Conservation (phyloP, 2,329 filamentous ascomycete species). For the Parafenestella ontariensis region DNA sequence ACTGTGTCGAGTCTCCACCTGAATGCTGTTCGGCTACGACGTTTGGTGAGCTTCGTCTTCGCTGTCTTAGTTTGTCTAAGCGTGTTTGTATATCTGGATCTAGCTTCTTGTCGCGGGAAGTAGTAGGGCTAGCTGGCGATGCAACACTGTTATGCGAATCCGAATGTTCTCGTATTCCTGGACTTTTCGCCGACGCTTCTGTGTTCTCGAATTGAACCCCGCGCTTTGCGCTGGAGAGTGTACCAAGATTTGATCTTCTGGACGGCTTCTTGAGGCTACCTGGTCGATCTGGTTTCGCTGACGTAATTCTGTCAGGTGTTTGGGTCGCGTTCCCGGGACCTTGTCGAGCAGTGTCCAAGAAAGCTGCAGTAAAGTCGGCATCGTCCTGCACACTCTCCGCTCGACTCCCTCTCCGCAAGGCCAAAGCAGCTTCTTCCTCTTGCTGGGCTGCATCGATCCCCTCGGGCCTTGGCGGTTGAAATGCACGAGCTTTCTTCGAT, state of each 20-base stretch:
- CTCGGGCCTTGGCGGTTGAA: constrained; percentile 12
- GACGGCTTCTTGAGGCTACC: constrained; percentile 19
- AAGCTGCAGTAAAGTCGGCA: constrained; percentile 12
- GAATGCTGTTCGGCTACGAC: not conserved
- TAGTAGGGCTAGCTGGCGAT: not conserved
- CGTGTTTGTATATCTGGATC: constrained; percentile 2
- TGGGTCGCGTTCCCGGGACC: not conserved
- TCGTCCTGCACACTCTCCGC: not conserved
- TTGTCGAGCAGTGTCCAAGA: constrained; percentile 7
- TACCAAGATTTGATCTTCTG: not conserved
- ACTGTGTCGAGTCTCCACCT: not conserved
- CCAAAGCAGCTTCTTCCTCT: not conserved
- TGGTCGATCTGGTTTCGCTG: constrained; percentile 5
- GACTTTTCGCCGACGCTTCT: not conserved
- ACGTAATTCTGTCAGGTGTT: not conserved
- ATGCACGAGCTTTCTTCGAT: constrained; percentile 9
- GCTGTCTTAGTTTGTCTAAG: not conserved
- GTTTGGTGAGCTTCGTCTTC: not conserved
- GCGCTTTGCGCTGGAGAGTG: constrained; percentile 6
- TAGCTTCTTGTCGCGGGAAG: not conserved
- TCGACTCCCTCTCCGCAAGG: not conserved
- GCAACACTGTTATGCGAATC: not conserved
- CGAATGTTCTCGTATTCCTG: not conserved
- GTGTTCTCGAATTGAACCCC: not conserved
- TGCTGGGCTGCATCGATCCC: constrained; percentile 21